Evolutionary conservation across 2,329 filamentous ascomycete genomes (phyloP).

Genomic region (Nemania sp.): DNA sequence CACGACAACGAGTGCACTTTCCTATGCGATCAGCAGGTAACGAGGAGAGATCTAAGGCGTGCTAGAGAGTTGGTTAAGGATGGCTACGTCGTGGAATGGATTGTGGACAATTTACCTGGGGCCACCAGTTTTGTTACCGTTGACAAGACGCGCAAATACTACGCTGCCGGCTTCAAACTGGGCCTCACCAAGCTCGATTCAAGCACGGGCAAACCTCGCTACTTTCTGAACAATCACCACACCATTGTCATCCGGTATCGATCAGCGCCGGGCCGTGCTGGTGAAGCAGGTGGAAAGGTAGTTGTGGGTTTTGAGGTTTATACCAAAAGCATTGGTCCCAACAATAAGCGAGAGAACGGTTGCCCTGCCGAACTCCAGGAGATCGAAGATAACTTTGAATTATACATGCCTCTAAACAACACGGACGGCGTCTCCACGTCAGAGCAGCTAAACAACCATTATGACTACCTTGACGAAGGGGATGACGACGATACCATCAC

Average conservation of each 20-base stretch:
- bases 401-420: conserved; percentile 74
- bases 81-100: conserved; percentile 92
- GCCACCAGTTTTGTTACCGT: conserved; percentile 90
- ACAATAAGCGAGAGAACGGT: conserved; percentile 70
- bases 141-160: conserved; percentile 87
- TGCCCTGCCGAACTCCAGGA: conserved; percentile 76
- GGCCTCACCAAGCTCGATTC: conserved; percentile 78
- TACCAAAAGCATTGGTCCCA: conserved; percentile 80
- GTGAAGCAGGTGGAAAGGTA: conserved; percentile 78
- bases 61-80: conserved; percentile 79
- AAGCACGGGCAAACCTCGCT: conserved; percentile 69
- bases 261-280: conserved; percentile 74
- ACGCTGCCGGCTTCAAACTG: conserved; percentile 89
- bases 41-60: conserved; percentile 72
- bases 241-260: conserved; percentile 86
- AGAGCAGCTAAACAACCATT: conserved; percentile 70
- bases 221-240: conserved; percentile 88
- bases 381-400: conserved; percentile 73
- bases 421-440: conserved; percentile 61
- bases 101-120: conserved; percentile 89
- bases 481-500: conserved; percentile 75
- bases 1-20: conserved; percentile 78
- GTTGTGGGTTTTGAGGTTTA: conserved; percentile 93
- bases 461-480: conserved; percentile 64
- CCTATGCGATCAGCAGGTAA: conserved; percentile 77